These are phyloP conservation scores for Anacardium occidentale DNA, from an alignment of 345 rosid species.

Conservation along the genomic window DNA sequence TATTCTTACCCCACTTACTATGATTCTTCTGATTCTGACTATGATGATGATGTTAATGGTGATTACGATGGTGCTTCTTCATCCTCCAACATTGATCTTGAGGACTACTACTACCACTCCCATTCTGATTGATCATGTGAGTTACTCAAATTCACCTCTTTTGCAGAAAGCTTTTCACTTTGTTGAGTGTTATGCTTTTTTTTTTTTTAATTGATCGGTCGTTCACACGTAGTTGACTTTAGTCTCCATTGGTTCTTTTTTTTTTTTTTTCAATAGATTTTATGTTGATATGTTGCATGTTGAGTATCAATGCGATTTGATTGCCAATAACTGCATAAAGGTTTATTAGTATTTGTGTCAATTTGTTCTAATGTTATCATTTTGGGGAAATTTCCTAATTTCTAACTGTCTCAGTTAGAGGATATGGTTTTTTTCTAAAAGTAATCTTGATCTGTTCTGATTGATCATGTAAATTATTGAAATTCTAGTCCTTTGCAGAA, in stretches of 20 bases:
- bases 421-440: no score
- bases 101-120: conserved; percentile 39
- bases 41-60: conserved; percentile 22
- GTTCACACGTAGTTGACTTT: background rate
- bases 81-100: conserved; percentile 32
- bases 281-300: background rate
- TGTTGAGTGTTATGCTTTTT: background rate
- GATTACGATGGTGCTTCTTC: conserved; percentile 5
- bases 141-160: background rate
- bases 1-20: conserved; percentile 36
- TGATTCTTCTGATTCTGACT: conserved; percentile 19
- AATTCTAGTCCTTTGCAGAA: no score
- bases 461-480: no score
- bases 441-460: no score
- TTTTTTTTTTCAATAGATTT: no score
- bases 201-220: background rate
- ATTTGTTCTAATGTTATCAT: no score
- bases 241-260: no score
- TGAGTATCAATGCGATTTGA: background rate
- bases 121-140: conserved; percentile 45
- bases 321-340: no score
- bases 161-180: background rate
- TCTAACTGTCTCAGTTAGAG: no score
- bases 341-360: no score
- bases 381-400: no score